Evolutionary conservation across 805 yeast species (phyloP).

Genomic region (Zygosaccharomyces siamensis): DNA sequence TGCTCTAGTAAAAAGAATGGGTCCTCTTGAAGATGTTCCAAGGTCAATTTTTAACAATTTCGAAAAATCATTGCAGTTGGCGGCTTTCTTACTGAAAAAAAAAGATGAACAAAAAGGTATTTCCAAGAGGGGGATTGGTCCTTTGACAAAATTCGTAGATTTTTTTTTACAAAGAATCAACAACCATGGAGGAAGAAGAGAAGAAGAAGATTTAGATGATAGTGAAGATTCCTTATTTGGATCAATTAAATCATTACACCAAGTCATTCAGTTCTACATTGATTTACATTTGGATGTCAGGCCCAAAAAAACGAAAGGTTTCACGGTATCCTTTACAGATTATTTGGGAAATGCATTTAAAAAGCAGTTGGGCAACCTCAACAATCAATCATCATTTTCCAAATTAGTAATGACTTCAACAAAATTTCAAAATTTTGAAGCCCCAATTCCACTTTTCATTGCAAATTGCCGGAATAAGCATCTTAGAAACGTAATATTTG

Average conservation of each 20-base stretch:
- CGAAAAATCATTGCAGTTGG: slow-evolving; percentile 18
- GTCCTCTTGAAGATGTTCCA: not conserved
- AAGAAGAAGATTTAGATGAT: not conserved
- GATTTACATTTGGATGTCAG: slow-evolving; percentile 51
- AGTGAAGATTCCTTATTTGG: slow-evolving; percentile 15
- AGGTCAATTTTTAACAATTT: slow-evolving; percentile 19
- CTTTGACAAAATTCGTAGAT: slow-evolving; percentile 15
- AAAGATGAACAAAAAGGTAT: not conserved
- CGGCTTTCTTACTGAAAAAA: slow-evolving; percentile 10
- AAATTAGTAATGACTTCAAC: slow-evolving; percentile 20
- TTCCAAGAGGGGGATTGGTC: slow-evolving; percentile 15
- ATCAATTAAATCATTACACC: slow-evolving; percentile 31
- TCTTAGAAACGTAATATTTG: slow-evolving; percentile 40
- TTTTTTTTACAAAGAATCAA: slow-evolving; percentile 16
- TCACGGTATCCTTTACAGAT: slow-evolving; percentile 55
- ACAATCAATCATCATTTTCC: slow-evolving; percentile 39
- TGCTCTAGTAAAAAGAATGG: not conserved
- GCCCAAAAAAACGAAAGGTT: slow-evolving; percentile 49
- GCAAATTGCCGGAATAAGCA: slow-evolving; percentile 40
- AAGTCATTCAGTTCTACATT: slow-evolving; percentile 45
- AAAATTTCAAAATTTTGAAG: slow-evolving; percentile 36
- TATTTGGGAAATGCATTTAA: slow-evolving; percentile 65
- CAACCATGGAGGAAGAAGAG: slow-evolving; percentile 18
- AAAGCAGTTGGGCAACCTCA: slow-evolving; percentile 32
- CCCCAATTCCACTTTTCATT: slow-evolving; percentile 50